Percentiles rank a stretch among this genome's conserved stretches.
phyloP scores from a whole-genome alignment of 768 basidiomycete genomes.

The Clitopilus hobsonii region DNA sequence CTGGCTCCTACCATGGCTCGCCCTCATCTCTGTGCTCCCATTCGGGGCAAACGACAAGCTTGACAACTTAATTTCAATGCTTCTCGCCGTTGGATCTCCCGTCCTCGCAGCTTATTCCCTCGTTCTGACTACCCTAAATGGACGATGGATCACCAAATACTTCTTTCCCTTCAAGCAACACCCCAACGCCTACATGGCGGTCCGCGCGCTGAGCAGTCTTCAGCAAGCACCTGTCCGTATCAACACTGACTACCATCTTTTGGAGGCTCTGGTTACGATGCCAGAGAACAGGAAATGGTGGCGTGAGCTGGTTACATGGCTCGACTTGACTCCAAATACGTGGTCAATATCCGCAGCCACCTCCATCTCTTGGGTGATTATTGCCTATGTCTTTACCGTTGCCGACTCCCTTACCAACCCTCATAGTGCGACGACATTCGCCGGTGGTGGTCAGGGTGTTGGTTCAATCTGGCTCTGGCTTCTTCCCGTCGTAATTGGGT shows the following conservation, averaged over 20 bases:
- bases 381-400: conserved; percentile 38
- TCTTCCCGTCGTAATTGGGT: conserved; percentile 35
- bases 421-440: conserved; percentile 16
- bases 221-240: conserved; percentile 39
- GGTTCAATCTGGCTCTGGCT: conserved; percentile 43
- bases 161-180: conserved; percentile 23
- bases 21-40: conserved; percentile 36
- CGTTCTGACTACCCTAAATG: conserved; percentile 24
- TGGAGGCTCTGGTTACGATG: conserved; percentile 38
- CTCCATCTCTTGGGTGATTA: conserved; percentile 39
- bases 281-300: conserved; percentile 40
- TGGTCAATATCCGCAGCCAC: conserved; percentile 33
- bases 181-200: conserved; percentile 24
- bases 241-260: conserved; percentile 17
- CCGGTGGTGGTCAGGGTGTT: conserved; percentile 33
- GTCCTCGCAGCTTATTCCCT: conserved; percentile 36
- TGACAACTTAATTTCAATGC: conserved; percentile 29
- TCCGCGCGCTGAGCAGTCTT: conserved; percentile 29
- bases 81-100: conserved; percentile 38
- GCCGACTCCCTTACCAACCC: conserved; percentile 25
- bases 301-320: conserved; percentile 22
- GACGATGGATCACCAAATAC: conserved; percentile 33
- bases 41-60: conserved; percentile 28
- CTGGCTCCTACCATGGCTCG: conserved; percentile 40
- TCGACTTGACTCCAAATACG: conserved; percentile 31